phyloP scores from a whole-genome alignment of 225 moss, liverwort and hornwort genomes.

The Ulota crispa region DNA sequence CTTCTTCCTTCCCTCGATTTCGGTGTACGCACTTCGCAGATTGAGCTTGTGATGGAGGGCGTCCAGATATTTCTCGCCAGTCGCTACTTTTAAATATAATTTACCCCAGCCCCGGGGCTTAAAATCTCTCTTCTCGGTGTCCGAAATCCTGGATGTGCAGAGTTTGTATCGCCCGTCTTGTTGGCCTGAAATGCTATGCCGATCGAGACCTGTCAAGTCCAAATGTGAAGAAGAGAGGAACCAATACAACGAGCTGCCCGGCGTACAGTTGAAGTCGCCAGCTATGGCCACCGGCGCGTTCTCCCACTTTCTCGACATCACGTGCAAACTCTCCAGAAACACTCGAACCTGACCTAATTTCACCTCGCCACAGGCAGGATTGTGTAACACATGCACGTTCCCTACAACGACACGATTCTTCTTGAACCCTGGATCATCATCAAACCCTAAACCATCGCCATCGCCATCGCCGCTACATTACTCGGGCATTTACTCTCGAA shows the following conservation, averaged over 20 bases:
- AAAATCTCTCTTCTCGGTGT: not conserved
- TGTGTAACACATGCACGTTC: not conserved
- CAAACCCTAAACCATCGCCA: too few species aligned
- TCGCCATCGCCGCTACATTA: not conserved
- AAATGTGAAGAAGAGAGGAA: conserved; percentile 26
- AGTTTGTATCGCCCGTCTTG: not conserved
- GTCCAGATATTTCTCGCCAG: conserved; percentile 48
- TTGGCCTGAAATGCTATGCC: conserved; percentile 61
- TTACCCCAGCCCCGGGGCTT: conserved; percentile 45
- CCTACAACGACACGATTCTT: not conserved
- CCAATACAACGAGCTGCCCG: conserved; percentile 5
- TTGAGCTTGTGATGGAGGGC: conserved; percentile 57
- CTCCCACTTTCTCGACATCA: conserved; percentile 49
- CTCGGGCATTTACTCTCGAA: not conserved
- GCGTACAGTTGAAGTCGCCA: conserved; percentile 75
- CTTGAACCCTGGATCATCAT: too few species aligned
- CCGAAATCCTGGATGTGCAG: not conserved
- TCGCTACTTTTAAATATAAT: conserved; percentile 65
- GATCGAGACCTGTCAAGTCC: conserved; percentile 50
- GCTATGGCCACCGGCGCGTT: conserved; percentile 53
- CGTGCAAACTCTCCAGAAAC: conserved; percentile 50
- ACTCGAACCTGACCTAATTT: conserved; percentile 50
- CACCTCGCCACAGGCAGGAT: conserved; percentile 6
- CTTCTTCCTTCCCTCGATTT: conserved; percentile 54
- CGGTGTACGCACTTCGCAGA: conserved; percentile 68